Evolutionary conservation across 345 rosid genomes (phyloP).

Genomic region (Aquilaria sinensis): DNA sequence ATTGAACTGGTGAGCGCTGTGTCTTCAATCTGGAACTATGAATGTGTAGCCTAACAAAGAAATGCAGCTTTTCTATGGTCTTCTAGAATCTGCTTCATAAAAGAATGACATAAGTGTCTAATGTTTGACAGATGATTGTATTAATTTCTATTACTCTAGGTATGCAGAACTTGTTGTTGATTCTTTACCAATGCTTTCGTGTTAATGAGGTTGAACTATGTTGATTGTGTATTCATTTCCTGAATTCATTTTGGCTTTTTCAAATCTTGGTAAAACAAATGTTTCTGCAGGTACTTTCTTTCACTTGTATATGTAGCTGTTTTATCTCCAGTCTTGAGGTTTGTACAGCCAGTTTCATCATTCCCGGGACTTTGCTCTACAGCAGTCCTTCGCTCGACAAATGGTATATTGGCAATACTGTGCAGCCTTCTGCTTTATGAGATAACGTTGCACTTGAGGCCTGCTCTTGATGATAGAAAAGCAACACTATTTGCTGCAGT

Average conservation of each 20-base stretch:
- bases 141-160: no score
- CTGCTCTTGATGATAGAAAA: conserved; percentile 44
- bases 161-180: no score
- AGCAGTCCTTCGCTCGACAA: conserved; percentile 54
- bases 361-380: conserved; percentile 56
- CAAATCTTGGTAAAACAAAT: conserved; percentile 3
- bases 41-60: no score
- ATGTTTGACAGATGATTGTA: no score
- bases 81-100: no score
- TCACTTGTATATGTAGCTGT: conserved; percentile 70
- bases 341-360: conserved; percentile 24
- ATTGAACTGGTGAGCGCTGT: no score
- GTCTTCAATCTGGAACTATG: no score
- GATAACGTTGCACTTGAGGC: conserved; percentile 55
- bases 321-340: conserved; percentile 61
- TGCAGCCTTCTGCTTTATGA: conserved; percentile 70
- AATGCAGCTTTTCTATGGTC: no score
- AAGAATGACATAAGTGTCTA: no score
- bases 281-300: conserved; percentile 76
- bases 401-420: conserved; percentile 58
- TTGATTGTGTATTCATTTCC: background rate
- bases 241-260: background rate
- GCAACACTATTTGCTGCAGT: conserved; percentile 50
- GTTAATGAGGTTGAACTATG: no score
- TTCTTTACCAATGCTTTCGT: no score